These are phyloP conservation scores for Dionaea muscipula DNA, from an alignment of 179 eudicot species.

Conservation along the genomic window DNA sequence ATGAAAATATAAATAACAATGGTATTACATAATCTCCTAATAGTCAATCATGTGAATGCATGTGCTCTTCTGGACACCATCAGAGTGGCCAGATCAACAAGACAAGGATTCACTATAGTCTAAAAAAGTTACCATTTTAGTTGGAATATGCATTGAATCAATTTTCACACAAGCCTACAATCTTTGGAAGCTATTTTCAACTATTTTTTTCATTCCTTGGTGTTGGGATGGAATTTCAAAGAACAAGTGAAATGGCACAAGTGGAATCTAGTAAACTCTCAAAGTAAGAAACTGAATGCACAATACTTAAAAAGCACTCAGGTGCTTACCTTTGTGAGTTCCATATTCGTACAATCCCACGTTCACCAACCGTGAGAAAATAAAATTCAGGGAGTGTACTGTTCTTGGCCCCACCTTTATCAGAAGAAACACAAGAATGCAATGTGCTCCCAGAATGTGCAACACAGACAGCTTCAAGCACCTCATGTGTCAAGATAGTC, in stretches of 20 bases:
- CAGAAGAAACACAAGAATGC: constrained; percentile 30
- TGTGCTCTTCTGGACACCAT: no score
- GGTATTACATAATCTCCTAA: no score
- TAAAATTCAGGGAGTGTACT: constrained; percentile 23
- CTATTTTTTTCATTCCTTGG: no score
- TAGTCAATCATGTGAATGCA: no score
- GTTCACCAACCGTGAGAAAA: constrained; percentile 85
- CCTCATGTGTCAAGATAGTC: constrained; percentile 66
- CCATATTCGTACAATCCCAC: constrained; percentile 92
- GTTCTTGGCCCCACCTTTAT: constrained; percentile 31
- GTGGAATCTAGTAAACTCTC: background rate
- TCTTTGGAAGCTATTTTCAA: no score
- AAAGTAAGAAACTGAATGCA: constrained; percentile 1
- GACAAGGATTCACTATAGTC: no score
- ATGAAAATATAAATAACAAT: no score
- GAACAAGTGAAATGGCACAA: background rate
- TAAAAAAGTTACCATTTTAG: no score
- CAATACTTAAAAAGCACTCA: constrained; percentile 7
- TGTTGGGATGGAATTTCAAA: background rate
- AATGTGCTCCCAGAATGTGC: constrained; percentile 43
- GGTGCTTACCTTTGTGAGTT: constrained; percentile 56
- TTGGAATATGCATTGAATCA: no score
- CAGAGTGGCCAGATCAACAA: no score
- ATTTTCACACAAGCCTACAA: no score
- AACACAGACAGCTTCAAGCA: constrained; percentile 64